Evolutionary conservation across 2,329 filamentous ascomycete species (phyloP).

Genomic region (Dactylonectria macrodidyma): DNA sequence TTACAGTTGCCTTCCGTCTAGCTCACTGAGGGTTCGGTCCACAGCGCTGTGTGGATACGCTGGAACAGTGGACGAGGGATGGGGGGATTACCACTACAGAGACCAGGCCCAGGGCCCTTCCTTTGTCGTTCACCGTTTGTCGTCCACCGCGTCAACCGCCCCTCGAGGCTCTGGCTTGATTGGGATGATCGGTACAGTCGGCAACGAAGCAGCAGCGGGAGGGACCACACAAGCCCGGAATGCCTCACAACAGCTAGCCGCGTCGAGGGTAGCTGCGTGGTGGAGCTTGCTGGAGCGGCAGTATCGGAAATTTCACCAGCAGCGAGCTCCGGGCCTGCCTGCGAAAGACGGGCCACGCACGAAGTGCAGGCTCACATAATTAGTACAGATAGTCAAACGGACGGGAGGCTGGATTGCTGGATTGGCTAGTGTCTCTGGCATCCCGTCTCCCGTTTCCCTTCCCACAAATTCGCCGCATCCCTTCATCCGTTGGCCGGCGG

Average conservation of each 20-base stretch:
- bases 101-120: conserved; percentile 24
- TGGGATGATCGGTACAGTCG: conserved; percentile 42
- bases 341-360: not conserved
- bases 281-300: conserved; percentile 15
- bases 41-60: conserved; percentile 1
- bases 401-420: not conserved
- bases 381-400: not conserved
- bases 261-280: conserved; percentile 9
- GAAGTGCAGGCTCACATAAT: no score
- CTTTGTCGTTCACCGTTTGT: conserved; percentile 16
- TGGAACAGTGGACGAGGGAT: conserved; percentile 1
- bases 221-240: conserved; percentile 25
- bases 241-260: conserved; percentile 23
- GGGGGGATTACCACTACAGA: conserved; percentile 23
- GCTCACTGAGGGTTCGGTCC: conserved; percentile 23
- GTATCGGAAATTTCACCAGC: conserved; percentile 26
- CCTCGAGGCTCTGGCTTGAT: conserved; percentile 28
- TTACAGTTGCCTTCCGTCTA: conserved; percentile 37
- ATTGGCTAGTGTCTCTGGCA: conserved; percentile 11
- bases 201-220: conserved; percentile 30
- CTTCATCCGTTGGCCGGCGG: conserved; percentile 23
- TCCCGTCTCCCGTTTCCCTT: not conserved
- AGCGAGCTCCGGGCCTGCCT: not conserved
- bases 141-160: conserved; percentile 39
- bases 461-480: conserved; percentile 10